Base-by-base conservation (phyloP, 306 rosid genomes). In the Prunus kanzakura region DNA sequence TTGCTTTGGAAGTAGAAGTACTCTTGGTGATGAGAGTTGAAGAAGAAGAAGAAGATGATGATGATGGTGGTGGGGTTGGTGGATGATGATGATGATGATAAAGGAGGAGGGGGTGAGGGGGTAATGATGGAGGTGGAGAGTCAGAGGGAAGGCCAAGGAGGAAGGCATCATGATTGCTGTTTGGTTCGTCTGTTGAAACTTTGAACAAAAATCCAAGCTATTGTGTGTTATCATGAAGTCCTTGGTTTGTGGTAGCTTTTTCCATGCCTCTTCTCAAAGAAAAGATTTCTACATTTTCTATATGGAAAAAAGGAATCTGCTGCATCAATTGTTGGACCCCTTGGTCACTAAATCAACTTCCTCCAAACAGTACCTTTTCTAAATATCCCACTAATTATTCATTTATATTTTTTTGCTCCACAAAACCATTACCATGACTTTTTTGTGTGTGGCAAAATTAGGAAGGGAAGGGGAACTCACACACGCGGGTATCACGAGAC, bases 81-180 rank as follows among this genome's bases (percentile, higher is more conserved):
- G 65, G 78, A 64, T 23, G 80, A 69, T 72, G 81, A 22, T 74
- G 78, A 75, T 71, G 80, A 70, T 78, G 81, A 15, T 56, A 80
- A 77, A 84, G 75, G 80, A 87, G 81, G 74, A 79, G 67, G 81
- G 72, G 80, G 76, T 49, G 55, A 80, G 95, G 88, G 90, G 60
- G 97, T 82, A 89, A 89, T 91, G 91, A 90, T 88, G 91, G 80
- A 83, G 86, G 80, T 78, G 71, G 78, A 85, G 68, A 82, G 84
- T 81, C 52, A 84, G 91, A 86, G 86, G 68, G 87, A 74, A 54
- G 65, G 90, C 9, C 68, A 49, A 78, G 81, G 69, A 72, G 73
- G 81, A 81, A 79, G 82, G 78, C 88, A 89, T 93, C 90, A 89
- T 93, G 82, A 87, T 93, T 88, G 87, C 80, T 87, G 89, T 89